Evolutionary conservation across 108 stramenopile species (phyloP).

Genomic region (Hondaea fermentalgiana): DNA sequence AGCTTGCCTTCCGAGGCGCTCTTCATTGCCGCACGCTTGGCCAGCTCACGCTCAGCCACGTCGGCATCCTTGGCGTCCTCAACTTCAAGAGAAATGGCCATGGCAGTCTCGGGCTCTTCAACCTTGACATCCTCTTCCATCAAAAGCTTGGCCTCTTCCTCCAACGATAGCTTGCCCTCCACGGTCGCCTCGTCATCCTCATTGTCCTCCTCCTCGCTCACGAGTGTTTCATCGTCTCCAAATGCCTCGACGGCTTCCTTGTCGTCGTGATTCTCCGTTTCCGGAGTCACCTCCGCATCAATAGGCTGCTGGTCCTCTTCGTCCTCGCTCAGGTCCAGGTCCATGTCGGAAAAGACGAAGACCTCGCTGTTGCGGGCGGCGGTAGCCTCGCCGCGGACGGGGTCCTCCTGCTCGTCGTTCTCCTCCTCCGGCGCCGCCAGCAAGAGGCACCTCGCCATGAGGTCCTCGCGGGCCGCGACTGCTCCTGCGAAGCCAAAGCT

Average conservation of each 20-base stretch:
- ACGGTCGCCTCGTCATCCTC: neutral
- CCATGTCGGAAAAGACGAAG: neutral
- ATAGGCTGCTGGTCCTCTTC: neutral
- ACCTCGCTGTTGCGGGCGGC: neutral
- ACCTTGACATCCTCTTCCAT: neutral
- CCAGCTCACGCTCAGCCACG: neutral
- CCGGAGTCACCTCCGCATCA: too few relatives aligned
- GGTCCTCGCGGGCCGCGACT: neutral
- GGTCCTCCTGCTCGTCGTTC: neutral
- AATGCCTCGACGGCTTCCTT: neutral
- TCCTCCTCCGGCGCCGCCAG: neutral
- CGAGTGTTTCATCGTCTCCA: neutral
- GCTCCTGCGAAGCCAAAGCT: neutral
- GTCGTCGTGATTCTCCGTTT: too few relatives aligned
- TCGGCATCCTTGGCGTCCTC: neutral
- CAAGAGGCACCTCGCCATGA: neutral
- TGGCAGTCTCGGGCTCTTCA: neutral
- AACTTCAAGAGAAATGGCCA: neutral
- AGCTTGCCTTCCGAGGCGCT: too few relatives aligned
- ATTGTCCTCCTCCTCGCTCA: neutral
- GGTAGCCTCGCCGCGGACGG: neutral
- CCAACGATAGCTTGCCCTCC: too few relatives aligned
- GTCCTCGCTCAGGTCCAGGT: neutral
- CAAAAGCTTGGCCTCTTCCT: too few relatives aligned
- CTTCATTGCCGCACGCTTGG: too few relatives aligned